Evolutionary conservation across 805 yeast genomes (phyloP), one percentile per base, ranked within the genome.

Genomic region (Candida maesae): DNA sequence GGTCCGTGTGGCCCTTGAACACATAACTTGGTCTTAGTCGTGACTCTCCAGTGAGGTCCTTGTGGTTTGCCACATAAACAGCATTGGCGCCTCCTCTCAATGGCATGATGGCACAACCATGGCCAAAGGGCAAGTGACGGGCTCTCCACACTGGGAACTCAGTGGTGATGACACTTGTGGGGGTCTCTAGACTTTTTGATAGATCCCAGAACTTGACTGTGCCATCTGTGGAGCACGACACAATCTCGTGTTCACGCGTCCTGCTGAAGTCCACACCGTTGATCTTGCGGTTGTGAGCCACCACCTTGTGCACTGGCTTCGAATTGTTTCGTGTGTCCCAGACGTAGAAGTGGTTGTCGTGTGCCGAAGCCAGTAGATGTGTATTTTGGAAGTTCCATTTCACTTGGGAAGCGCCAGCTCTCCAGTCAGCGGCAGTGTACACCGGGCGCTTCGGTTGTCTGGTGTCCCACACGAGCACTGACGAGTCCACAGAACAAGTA

Each of bases 291-390:
- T 63, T 61, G 56, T 93, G 99, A 0, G 95, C 97, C 15, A 65
- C 63, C 2, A 89, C 68, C 41, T 75, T 73, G 35, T 75, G 66
- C 20, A 90, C 56, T 0, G 98, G 97, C 11, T 71, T 60, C 0
- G 91, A 83, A 5, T 95, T 95, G 54, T 80, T 81, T 43, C 99
- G 70, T 7, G 78, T 64, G 61, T 93, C 99, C 99, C 99, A 93
- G 1, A 93, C 67, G 45, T 79, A 79, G 31, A 91, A 74, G 37
- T 79, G 71, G 54, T 83, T 77, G 53, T 87, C 95, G 58, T 93
- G 99, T 6, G 95, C 73, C 1, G 93, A 81, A 0, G 97, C 96
- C 20, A 93, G 56, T 23, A 89, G 73, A 55, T 84, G 73, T 2
- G 88, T 79, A 53, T 90, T 81, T 33, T 71, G 68, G 49, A 78